These are phyloP conservation scores for Fusarium nygamai DNA, from an alignment of 2,329 filamentous ascomycete genomes.

Conservation along the genomic window DNA sequence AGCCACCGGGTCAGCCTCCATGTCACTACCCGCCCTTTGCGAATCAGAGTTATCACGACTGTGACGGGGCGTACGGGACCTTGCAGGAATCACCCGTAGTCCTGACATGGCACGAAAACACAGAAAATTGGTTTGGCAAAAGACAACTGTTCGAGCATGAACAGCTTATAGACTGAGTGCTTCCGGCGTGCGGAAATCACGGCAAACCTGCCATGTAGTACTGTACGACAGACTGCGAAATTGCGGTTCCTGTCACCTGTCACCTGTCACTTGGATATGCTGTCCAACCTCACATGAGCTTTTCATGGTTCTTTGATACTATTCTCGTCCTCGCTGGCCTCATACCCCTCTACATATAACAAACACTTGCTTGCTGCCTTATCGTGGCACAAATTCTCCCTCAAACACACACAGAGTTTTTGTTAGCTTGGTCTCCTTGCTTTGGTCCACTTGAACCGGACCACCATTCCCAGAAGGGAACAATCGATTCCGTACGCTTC, in stretches of 20 bases:
- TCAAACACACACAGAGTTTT: neutral
- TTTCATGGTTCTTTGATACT: slow-evolving; percentile 14
- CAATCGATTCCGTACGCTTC: neutral
- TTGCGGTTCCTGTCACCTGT: slow-evolving; percentile 7
- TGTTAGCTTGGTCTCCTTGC: neutral
- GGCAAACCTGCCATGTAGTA: slow-evolving; percentile 6
- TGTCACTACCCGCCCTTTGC: slow-evolving; percentile 35
- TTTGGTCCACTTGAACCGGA: slow-evolving; percentile 19
- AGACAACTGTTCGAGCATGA: neutral
- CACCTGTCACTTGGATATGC: neutral
- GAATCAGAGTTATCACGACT: slow-evolving; percentile 12
- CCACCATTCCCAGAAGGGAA: neutral
- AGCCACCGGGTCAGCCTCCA: slow-evolving; percentile 20
- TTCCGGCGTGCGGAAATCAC: slow-evolving; percentile 14
- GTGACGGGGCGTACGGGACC: slow-evolving; percentile 25
- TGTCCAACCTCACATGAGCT: slow-evolving; percentile 13
- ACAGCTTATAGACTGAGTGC: neutral
- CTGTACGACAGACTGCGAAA: slow-evolving; percentile 5
- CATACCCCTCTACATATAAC: neutral
- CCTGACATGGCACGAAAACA: slow-evolving; percentile 21
- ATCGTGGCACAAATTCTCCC: slow-evolving; percentile 7
- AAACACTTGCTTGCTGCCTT: neutral
- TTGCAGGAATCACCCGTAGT: slow-evolving; percentile 23
- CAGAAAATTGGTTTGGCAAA: neutral
- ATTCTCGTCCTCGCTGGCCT: slow-evolving; percentile 16